Conservation (phyloP, 352 stramenopile species). For the Phytophthora pini region DNA sequence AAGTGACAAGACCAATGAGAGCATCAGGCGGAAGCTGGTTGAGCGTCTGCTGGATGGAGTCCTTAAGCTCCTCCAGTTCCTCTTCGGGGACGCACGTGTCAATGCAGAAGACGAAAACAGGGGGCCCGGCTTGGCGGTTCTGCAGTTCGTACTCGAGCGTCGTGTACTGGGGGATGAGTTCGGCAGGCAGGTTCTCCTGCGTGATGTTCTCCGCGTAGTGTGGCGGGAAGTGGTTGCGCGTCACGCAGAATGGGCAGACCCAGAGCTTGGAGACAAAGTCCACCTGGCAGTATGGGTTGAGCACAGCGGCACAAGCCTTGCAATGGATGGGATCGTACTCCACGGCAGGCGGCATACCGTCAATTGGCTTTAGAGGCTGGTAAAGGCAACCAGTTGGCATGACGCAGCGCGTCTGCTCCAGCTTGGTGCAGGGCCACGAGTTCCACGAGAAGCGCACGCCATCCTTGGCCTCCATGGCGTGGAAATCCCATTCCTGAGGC, state of each 20-base stretch:
- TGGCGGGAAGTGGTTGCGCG: slow-evolving; percentile 98
- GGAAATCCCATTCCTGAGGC: slow-evolving; percentile 88
- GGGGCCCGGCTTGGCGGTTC: slow-evolving; percentile 91
- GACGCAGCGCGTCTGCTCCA: slow-evolving; percentile 98
- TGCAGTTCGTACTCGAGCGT: slow-evolving; percentile 99
- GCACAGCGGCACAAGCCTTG: slow-evolving; percentile 96
- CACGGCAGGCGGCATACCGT: slow-evolving; percentile 92
- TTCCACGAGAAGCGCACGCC: slow-evolving; percentile 99
- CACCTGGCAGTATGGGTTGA: slow-evolving; percentile 99
- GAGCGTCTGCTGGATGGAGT: slow-evolving; percentile 98
- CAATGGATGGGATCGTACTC: slow-evolving; percentile 99
- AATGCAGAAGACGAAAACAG: slow-evolving; percentile 98
- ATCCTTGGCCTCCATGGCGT: slow-evolving; percentile 88
- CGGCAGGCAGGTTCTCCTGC: slow-evolving; percentile 98
- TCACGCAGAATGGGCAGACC: slow-evolving; percentile 99
- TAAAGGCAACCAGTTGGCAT: slow-evolving; percentile 95
- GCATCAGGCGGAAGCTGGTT: slow-evolving; percentile 98
- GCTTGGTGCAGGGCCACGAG: slow-evolving; percentile 96
- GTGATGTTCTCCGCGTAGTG: slow-evolving; percentile 97
- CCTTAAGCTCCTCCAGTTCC: slow-evolving; percentile 98
- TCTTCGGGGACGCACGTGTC: slow-evolving; percentile 98
- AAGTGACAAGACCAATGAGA: slow-evolving; percentile 98
- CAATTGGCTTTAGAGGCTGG: slow-evolving; percentile 98
- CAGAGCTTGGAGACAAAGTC: slow-evolving; percentile 99
- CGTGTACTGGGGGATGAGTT: slow-evolving; percentile 99